Evolutionary conservation across 2,329 filamentous ascomycete species (phyloP), one percentile per base, ranked within the genome.

Genomic region (Simplicillium sp.): DNA sequence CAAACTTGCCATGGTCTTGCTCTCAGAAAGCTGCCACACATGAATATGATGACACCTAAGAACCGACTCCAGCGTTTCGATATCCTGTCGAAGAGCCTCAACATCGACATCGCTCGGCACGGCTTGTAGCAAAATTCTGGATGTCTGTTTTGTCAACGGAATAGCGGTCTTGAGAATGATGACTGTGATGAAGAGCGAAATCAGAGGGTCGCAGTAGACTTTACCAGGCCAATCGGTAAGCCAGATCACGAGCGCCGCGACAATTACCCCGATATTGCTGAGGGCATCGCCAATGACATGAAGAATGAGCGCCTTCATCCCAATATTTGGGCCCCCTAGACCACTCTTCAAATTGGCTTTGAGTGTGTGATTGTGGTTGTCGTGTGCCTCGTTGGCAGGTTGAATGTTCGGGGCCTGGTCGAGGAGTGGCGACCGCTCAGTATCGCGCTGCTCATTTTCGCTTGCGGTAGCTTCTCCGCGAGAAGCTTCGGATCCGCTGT

Each of bases 41-140:
- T 98, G 92, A 15, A 98, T 73, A 59, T 98, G 90, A 63, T 98
- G 92, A 55, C 88, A 94, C 57, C 84, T 87, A 45, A 92, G 70
- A 36, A 98, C 84, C 34, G 89, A 89, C 0, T 84, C 83, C 7
- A 98, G 77, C 13, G 76, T 67, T 55, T 88, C 78, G 40, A 98
- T 94, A 58, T 98, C 92, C 49, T 90, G 82, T 50, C 87, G 85
- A 61, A 97, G 90, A 45, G 96, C 85, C 48, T 89, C 83, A 41
- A 96, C 77, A 50, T 82, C 82, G 52, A 98, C 80, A 39, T 89
- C 84, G 43, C 87, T 82, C 0, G 92, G 92, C 0, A 92, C 94
- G 3, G 90, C 92, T 64, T 98, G 92, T 1, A 98, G 76, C 11
- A 98, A 75, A 42, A 97, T 94, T 52, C 92, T 84, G 38, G 84